Base-by-base conservation (phyloP, 2,329 filamentous ascomycete species). In the Trichoderma sp. region DNA sequence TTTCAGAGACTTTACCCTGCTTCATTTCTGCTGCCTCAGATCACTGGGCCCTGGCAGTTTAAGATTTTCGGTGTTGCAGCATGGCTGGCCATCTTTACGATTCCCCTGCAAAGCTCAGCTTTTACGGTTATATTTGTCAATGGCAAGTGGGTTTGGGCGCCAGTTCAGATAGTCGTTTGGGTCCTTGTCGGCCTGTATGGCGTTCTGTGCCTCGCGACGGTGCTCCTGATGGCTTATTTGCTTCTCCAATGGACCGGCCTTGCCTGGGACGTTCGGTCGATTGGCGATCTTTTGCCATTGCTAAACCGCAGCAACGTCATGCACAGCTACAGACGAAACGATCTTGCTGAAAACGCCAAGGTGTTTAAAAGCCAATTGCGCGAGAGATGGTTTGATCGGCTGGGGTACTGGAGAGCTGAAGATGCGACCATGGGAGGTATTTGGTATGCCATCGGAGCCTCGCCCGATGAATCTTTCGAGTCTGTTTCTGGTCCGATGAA, bases 341-440 rank as follows among this genome's bases (percentile, higher is more conserved):
- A 74, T n/a, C 73, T 88, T 0, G 84, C 88, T 55, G 79, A 80
- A 8, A 81, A 80, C 19, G 83, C 84, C 59, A 75, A 79, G 37
- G 83, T 88, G 40, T 87, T 91, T 74, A 81, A 80, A 73, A 80
- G 83, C 33, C 83, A 84, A 71, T 84, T 87, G 55, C 82, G 80
- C 61, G 86, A 83, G 75, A 87, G 84, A 71, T 87, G 88, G 72
- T 82, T 86, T 5, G 89, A 95, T 74, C 86, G 91, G 56, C 85
- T 97, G n/a, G 93, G 94, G 7, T 96, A 96, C 79, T 97, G 94
- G 93, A 88, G 87, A 70, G 88, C 89, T 31, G 88, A 89, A 21
- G 88, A 88, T 68, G 84, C 85, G 71, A 85, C 87, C 5, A 76
- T 79, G 27, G 88, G 89, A 24, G 88, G 89, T 24, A 83, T 93